phyloP scores from a whole-genome alignment of 1,139 yeast species.

The Debaryomyces fabryi region DNA sequence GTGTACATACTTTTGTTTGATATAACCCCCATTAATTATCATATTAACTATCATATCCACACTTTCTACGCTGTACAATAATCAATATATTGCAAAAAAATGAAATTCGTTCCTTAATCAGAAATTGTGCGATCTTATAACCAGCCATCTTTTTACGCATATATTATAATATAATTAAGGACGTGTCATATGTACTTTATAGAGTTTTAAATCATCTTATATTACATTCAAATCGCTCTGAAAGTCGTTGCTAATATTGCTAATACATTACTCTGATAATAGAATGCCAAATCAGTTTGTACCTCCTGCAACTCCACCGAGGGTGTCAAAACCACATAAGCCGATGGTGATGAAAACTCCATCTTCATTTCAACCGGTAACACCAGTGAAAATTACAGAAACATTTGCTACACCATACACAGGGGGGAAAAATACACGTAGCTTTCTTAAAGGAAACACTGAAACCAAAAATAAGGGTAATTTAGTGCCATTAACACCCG shows the following conservation, averaged over 20 bases:
- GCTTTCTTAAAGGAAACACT: not conserved
- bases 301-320: constrained; percentile 16
- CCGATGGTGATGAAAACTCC: constrained; percentile 2
- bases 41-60: not conserved
- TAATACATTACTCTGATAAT: not conserved
- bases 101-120: not conserved
- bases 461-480: not conserved
- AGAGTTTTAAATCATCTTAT: not conserved
- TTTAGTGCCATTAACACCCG: constrained; percentile 12
- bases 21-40: not conserved
- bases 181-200: constrained; percentile 3
- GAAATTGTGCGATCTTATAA: constrained; percentile 2
- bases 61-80: not conserved
- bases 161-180: not conserved
- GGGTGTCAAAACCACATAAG: constrained; percentile 6
- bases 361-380: constrained; percentile 9
- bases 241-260: not conserved
- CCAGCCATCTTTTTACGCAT: constrained; percentile 5
- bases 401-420: constrained; percentile 3
- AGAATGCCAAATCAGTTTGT: constrained; percentile 11
- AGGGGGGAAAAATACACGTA: not conserved
- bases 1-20: constrained; percentile 25
- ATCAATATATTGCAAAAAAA: not conserved
- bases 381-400: constrained; percentile 8
- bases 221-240: not conserved